Evolutionary conservation across 2,329 filamentous ascomycete species (phyloP).

Genomic region (Akanthomyces uredinophilus): DNA sequence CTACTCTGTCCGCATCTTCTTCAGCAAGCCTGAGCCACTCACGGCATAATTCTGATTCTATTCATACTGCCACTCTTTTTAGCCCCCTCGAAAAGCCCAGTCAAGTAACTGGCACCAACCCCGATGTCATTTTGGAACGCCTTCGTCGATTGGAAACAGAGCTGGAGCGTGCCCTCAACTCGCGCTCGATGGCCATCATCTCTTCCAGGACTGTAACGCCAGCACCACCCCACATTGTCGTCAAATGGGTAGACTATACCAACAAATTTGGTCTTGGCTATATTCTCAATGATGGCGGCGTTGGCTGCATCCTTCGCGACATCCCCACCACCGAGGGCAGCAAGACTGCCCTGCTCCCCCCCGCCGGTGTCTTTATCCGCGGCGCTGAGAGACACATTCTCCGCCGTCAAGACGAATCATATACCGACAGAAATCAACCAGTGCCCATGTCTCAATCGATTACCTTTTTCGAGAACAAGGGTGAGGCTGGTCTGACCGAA

Average conservation of each 20-base stretch:
- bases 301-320: constrained; percentile 63
- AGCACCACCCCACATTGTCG: constrained; percentile 58
- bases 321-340: constrained; percentile 48
- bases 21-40: constrained; percentile 21
- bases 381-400: constrained; percentile 67
- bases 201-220: constrained; percentile 49
- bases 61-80: constrained; percentile 48
- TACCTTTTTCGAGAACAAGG: constrained; percentile 70
- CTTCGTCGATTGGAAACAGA: constrained; percentile 54
- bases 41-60: constrained; percentile 26
- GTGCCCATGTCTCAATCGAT: constrained; percentile 59
- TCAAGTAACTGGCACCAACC: constrained; percentile 47
- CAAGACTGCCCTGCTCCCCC: constrained; percentile 52
- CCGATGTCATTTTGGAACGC: constrained; percentile 52
- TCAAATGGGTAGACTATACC: constrained; percentile 86
- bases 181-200: constrained; percentile 57
- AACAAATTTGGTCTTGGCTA: constrained; percentile 83
- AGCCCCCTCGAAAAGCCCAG: constrained; percentile 48
- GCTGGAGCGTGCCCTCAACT: constrained; percentile 57
- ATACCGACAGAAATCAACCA: constrained; percentile 54
- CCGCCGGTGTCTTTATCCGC: constrained; percentile 66
- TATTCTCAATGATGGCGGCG: constrained; percentile 74
- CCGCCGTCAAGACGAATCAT: constrained; percentile 51
- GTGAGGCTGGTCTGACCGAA: constrained; percentile 56
- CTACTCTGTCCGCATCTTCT: constrained; percentile 25